Evolutionary conservation across 768 basidiomycete species (phyloP).

Genomic region (Suillus alpinus): DNA sequence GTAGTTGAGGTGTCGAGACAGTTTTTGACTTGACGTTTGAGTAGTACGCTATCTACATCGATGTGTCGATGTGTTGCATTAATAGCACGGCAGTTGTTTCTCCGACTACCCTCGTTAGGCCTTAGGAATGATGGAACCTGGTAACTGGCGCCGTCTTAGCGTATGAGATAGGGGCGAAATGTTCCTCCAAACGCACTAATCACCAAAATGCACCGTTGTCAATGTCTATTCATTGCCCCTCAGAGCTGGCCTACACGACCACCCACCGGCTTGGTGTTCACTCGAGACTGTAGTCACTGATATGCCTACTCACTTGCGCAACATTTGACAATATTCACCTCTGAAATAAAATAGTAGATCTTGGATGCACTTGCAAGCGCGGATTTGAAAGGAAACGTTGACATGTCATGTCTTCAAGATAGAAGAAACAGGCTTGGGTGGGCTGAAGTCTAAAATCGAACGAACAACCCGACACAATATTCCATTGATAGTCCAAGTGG

Average conservation of each 20-base stretch:
- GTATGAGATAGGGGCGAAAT: neutral
- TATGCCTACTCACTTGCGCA: constrained; percentile 18
- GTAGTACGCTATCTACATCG: constrained; percentile 4
- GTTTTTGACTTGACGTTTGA: neutral
- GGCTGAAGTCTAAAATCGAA: too few species aligned
- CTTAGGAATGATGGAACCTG: neutral
- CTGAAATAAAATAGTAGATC: neutral
- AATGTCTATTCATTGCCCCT: too few species aligned
- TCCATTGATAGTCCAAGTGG: neutral
- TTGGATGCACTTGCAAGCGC: neutral
- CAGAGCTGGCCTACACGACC: too few species aligned
- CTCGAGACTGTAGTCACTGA: neutral
- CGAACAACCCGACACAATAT: neutral
- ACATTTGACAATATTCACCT: constrained; percentile 22
- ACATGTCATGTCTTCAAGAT: neutral
- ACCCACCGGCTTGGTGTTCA: neutral
- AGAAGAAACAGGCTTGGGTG: too few species aligned
- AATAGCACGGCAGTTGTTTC: constrained; percentile 1
- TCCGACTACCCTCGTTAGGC: neutral
- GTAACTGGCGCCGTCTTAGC: neutral
- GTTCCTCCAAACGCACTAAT: neutral
- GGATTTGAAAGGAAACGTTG: neutral
- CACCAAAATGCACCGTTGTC: neutral
- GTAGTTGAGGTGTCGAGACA: constrained; percentile 10
- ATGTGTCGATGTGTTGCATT: constrained; percentile 7